phyloP scores from a whole-genome alignment of 2,329 filamentous ascomycete species.

The Trichoderma pleuroti region DNA sequence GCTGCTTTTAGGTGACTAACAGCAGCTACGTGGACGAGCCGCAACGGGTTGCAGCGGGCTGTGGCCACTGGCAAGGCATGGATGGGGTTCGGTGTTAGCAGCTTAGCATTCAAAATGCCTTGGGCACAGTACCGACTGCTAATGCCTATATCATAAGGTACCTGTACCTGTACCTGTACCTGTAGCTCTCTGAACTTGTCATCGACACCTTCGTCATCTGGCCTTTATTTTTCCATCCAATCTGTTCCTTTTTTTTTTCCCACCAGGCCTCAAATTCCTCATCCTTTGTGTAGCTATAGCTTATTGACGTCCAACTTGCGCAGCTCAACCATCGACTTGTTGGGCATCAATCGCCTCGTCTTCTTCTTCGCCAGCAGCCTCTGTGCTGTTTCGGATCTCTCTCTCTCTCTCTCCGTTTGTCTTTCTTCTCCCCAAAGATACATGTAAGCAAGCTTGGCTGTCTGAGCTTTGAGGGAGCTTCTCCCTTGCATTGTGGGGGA shows the following conservation, averaged over 20 bases:
- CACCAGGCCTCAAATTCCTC: background rate
- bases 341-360: background rate
- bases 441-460: background rate
- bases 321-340: background rate
- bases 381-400: background rate
- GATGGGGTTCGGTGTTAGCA: background rate
- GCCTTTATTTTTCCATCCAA: background rate
- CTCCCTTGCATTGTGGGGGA: background rate
- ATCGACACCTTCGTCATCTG: background rate
- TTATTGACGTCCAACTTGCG: background rate
- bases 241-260: too few relatives aligned
- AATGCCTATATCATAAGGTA: too few relatives aligned
- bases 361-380: background rate
- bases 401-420: background rate
- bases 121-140: background rate
- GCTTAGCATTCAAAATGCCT: background rate
- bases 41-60: background rate
- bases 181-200: background rate
- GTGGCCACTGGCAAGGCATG: background rate
- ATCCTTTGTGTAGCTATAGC: background rate
- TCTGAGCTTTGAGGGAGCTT: background rate
- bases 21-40: background rate
- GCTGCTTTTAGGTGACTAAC: background rate
- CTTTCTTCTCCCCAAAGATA: background rate
- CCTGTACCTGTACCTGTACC: background rate